Evolutionary conservation across 23 red algal species (phyloP).

Genomic region (Gracilariopsis chorda): DNA sequence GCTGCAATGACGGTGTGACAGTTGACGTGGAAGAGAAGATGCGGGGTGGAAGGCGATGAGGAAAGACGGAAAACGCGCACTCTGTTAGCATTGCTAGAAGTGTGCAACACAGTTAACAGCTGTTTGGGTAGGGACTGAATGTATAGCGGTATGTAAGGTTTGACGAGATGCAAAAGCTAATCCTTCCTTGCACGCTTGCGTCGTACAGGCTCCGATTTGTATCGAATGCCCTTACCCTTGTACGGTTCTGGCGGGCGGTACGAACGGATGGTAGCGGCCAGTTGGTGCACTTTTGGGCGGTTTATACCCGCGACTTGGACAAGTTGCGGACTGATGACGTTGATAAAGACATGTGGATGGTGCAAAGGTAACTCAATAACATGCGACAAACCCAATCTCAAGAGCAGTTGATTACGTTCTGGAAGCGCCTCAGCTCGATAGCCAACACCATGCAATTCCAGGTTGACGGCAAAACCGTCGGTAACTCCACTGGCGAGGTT

Average conservation of each 20-base stretch:
- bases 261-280: slow-evolving; percentile 63
- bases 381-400: slow-evolving; percentile 71
- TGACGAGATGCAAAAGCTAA: too few relatives aligned
- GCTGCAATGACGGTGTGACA: too few relatives aligned
- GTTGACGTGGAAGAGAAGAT: too few relatives aligned
- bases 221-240: slow-evolving; percentile 88
- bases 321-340: slow-evolving; percentile 59
- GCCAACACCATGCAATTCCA: slow-evolving; percentile 76
- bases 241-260: slow-evolving; percentile 75
- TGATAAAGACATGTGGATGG: slow-evolving; percentile 51
- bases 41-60: too few relatives aligned
- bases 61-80: too few relatives aligned
- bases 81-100: too few relatives aligned
- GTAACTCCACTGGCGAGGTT: slow-evolving; percentile 45
- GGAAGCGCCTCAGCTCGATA: slow-evolving; percentile 73
- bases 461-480: slow-evolving; percentile 68
- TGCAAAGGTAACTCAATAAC: slow-evolving; percentile 34
- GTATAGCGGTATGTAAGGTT: too few relatives aligned
- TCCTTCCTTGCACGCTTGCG: slow-evolving; percentile 71
- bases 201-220: slow-evolving; percentile 66
- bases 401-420: slow-evolving; percentile 26
- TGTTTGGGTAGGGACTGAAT: too few relatives aligned
- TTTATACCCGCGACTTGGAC: slow-evolving; percentile 77
- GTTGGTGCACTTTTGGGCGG: slow-evolving; percentile 54
- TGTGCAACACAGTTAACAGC: too few relatives aligned